Base-by-base conservation (phyloP, 129 eudicot genomes). In the Lactuca sativa region DNA sequence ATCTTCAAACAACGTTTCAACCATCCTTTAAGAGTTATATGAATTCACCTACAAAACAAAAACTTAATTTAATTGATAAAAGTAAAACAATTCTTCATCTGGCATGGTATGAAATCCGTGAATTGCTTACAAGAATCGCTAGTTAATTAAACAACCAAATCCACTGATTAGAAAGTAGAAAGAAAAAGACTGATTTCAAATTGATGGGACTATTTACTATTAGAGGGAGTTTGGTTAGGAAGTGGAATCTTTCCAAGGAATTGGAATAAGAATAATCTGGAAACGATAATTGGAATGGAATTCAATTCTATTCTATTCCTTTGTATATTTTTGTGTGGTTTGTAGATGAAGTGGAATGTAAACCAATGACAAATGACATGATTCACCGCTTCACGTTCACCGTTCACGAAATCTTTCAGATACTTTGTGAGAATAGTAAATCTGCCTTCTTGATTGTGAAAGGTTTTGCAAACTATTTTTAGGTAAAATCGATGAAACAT, bases 1-100 rank as follows among this genome's bases (percentile, higher is more conserved):
- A 66, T 91, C 97, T 66, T 91, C 92, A 61, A 91, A 87, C 14
- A 91, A 81, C 3, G 88, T 82, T 74, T 86, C 95, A 68, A 82
- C 97, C 97, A 91, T 91, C 65, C 58, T 86, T 55, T 58, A 67
- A 15, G 59, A 48, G 32, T 65, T 53, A 36, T 17, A 11, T 43
- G 15, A 58, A 59, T 32, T 31, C 54, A 51, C 69, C 61, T 62
- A 53, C 5, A 34, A 72, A 71, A 32, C 25, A 44, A 16, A 33
- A 48, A 4, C 51, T 48, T 61, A 5, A 5, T 67, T 49, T 11
- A 71, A n/a, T 2, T 31, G 40, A 31, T 30, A 8, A 43, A 44
- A 59, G 9, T 0, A 16, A 68, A 53, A 48, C 13, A 9, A 6
- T 25, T 64, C 33, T 67, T 13, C 12, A 1, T 13, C 53, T 25